phyloP scores from a whole-genome alignment of 1,284 basidiomycete species.

The Cryptococcus maquisensis region DNA sequence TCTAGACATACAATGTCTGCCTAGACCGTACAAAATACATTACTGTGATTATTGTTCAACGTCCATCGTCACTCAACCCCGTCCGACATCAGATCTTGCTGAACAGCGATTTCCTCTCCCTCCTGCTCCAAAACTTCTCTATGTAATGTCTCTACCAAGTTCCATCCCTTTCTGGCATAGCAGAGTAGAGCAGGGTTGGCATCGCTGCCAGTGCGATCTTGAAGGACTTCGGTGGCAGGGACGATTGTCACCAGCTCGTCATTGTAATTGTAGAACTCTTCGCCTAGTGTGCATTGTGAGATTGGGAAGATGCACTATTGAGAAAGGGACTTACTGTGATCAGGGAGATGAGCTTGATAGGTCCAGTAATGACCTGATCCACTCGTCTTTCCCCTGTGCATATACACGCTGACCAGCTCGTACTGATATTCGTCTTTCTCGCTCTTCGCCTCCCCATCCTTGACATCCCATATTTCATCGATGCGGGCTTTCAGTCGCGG shows the following conservation, averaged over 20 bases:
- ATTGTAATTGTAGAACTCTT: constrained; percentile 93
- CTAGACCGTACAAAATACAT: not conserved
- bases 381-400: constrained; percentile 76
- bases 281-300: constrained; percentile 43
- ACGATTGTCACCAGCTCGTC: constrained; percentile 68
- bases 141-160: constrained; percentile 41
- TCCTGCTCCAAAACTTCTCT: constrained; percentile 26
- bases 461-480: constrained; percentile 65
- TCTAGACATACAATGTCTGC: not conserved
- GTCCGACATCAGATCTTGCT: not conserved
- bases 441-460: constrained; percentile 49
- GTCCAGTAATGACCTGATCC: constrained; percentile 49
- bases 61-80: not conserved
- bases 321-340: constrained; percentile 30
- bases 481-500: constrained; percentile 63
- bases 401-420: constrained; percentile 90
- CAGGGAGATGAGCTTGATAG: constrained; percentile 45
- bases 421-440: constrained; percentile 60
- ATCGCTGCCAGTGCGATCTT: constrained; percentile 42
- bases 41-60: not conserved
- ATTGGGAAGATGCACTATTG: not conserved
- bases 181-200: constrained; percentile 49
- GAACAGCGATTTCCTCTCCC: not conserved
- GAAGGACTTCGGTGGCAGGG: constrained; percentile 36
- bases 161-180: constrained; percentile 43